phyloP scores from a whole-genome alignment of 768 basidiomycete species.

The Phaffia tasmanica region DNA sequence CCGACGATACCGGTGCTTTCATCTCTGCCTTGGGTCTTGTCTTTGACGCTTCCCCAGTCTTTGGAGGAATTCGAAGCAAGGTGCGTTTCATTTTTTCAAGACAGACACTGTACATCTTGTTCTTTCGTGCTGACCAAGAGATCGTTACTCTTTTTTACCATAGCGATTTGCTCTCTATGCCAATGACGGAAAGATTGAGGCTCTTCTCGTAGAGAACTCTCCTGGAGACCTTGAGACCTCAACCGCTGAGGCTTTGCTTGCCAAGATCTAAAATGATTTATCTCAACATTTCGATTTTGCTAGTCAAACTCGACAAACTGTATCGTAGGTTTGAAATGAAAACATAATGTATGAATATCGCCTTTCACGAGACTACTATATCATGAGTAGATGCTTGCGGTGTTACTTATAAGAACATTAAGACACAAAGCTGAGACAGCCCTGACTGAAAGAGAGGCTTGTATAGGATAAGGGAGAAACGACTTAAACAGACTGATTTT shows the following conservation, averaged over 20 bases:
- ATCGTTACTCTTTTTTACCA: neutral
- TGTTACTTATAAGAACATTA: no score
- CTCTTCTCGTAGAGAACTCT: conserved; percentile 21
- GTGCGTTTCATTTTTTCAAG: neutral
- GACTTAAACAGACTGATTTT: no score
- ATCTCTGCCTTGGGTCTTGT: conserved; percentile 17
- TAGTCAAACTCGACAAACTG: neutral
- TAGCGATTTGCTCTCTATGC: conserved; percentile 25
- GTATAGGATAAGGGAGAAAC: no score
- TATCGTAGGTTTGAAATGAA: no score
- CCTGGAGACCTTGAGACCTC: conserved; percentile 26
- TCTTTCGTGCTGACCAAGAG: neutral
- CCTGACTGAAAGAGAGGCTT: no score
- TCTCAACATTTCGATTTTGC: conserved; percentile 2
- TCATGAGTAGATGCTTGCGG: no score
- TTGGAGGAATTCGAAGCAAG: conserved; percentile 4
- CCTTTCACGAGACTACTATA: no score
- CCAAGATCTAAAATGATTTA: conserved; percentile 3
- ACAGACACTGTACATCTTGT: neutral
- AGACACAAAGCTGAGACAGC: no score
- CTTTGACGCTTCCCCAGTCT: conserved; percentile 14
- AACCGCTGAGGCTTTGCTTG: conserved; percentile 19
- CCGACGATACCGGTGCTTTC: conserved; percentile 17
- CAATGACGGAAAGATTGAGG: conserved; percentile 15
- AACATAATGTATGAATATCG: no score